These are phyloP conservation scores for Aspergillus homomorphus DNA, from an alignment of 495 filamentous ascomycete genomes.

Conservation along the genomic window DNA sequence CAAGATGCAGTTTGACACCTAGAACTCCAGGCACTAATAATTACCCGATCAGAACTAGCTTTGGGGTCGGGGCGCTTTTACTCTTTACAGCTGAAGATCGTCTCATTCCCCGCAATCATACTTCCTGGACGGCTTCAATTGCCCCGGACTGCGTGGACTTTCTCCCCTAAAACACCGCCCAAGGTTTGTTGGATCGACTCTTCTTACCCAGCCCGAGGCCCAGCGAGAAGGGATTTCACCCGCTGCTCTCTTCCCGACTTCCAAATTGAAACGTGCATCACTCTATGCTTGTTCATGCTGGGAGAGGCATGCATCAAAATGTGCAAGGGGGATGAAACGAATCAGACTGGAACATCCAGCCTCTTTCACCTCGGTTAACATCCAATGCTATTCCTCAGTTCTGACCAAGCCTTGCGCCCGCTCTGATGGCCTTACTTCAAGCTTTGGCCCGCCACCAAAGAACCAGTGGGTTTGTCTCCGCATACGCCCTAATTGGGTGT, in stretches of 20 bases:
- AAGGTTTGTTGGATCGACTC: not conserved
- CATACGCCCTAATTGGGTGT: slow-evolving; percentile 11
- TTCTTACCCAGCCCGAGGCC: no score
- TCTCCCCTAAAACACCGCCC: not conserved
- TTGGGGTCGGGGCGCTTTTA: not conserved
- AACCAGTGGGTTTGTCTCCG: slow-evolving; percentile 6
- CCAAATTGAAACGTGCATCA: no score
- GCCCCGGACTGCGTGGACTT: not conserved
- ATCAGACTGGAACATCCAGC: not conserved
- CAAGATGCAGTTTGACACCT: slow-evolving; percentile 25
- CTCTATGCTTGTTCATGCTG: not conserved
- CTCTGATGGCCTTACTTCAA: slow-evolving; percentile 5
- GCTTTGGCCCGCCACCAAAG: slow-evolving; percentile 18
- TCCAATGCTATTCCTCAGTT: not conserved
- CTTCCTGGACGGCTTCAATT: not conserved
- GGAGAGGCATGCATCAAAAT: not conserved
- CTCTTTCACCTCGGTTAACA: not conserved
- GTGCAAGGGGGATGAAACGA: not conserved
- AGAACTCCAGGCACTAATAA: slow-evolving; percentile 3
- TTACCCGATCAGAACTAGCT: not conserved
- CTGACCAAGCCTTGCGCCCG: slow-evolving; percentile 1
- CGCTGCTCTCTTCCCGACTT: not conserved
- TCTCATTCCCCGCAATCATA: slow-evolving; percentile 5
- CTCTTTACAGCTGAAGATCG: not conserved
- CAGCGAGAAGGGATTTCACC: not conserved